phyloP scores from a whole-genome alignment of 2,329 filamentous ascomycete species.

The Verticillium longisporum region DNA sequence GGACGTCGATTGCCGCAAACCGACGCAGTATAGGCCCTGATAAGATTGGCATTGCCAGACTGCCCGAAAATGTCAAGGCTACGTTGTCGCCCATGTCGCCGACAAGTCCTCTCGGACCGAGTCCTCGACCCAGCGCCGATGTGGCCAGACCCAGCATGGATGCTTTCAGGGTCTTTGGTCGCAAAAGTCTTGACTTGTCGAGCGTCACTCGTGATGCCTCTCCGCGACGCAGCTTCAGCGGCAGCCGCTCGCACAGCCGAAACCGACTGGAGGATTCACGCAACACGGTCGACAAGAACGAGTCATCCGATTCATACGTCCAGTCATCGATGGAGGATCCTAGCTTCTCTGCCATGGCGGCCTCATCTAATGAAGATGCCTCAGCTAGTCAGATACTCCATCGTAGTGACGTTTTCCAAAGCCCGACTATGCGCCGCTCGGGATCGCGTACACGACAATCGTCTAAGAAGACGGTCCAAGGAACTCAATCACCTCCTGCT shows the following conservation, averaged over 20 bases:
- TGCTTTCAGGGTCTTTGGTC: conserved; percentile 35
- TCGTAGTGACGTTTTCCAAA: conserved; percentile 82
- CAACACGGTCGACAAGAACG: conserved; percentile 44
- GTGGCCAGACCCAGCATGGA: conserved; percentile 47
- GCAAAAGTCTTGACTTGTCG: conserved; percentile 48
- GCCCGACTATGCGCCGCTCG: conserved; percentile 59
- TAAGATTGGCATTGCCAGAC: conserved; percentile 28
- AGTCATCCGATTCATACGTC: conserved; percentile 68
- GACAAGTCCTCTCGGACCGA: conserved; percentile 31
- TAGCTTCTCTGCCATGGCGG: conserved; percentile 62
- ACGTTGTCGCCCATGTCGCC: conserved; percentile 50
- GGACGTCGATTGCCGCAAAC: conserved; percentile 10
- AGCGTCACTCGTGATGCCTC: conserved; percentile 32
- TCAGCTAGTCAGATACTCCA: conserved; percentile 88
- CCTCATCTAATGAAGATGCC: conserved; percentile 60
- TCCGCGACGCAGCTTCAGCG: conserved; percentile 57
- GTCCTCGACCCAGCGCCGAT: conserved; percentile 50
- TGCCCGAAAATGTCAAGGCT: conserved; percentile 55
- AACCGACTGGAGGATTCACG: conserved; percentile 38
- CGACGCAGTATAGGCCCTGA: conserved; percentile 12
- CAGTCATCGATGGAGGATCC: conserved; percentile 66
- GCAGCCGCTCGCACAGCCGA: conserved; percentile 43
- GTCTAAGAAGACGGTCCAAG: neutral
- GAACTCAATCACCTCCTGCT: conserved; percentile 4
- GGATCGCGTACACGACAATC: conserved; percentile 22